Conservation (phyloP, 2,329 filamentous ascomycete species). For the Ilyonectria sp. region DNA sequence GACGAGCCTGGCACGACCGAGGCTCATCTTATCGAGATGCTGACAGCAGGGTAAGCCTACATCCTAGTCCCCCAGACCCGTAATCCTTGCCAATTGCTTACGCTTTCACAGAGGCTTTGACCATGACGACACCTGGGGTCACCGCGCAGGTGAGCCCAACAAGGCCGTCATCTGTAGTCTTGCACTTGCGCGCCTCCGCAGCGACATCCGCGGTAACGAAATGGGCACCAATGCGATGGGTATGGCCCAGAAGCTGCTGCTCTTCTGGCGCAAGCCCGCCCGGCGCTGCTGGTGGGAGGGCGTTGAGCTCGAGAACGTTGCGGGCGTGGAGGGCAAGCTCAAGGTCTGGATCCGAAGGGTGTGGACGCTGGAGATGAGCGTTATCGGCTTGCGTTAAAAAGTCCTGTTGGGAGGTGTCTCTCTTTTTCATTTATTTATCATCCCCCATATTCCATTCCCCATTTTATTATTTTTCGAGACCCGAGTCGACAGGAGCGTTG, state of each 20-base stretch:
- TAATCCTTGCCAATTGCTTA: conserved; percentile 11
- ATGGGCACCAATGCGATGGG: conserved; percentile 86
- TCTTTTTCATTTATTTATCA: conserved; percentile 34
- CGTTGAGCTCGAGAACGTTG: conserved; percentile 89
- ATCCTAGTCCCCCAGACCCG: too few relatives aligned
- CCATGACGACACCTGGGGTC: conserved; percentile 94
- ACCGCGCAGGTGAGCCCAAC: conserved; percentile 96
- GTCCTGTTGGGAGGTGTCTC: conserved; percentile 29
- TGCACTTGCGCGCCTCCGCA: conserved; percentile 91
- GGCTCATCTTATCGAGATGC: conserved; percentile 98
- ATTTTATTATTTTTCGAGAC: conserved; percentile 35
- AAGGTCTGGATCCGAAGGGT: conserved; percentile 99
- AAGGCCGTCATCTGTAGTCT: conserved; percentile 99
- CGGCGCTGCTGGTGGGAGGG: conserved; percentile 99
- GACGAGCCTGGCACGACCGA: conserved; percentile 97
- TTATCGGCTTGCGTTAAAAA: conserved; percentile 82
- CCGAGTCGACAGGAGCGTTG: conserved; percentile 32
- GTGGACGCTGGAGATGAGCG: conserved; percentile 99
- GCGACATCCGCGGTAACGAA: conserved; percentile 88
- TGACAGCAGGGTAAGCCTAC: conserved; percentile 89
- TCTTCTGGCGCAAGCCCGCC: conserved; percentile 98
- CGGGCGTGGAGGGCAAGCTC: conserved; percentile 90
- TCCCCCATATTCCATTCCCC: conserved; percentile 28
- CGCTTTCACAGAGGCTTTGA: conserved; percentile 84
- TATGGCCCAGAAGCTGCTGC: conserved; percentile 97